Percentiles rank a stretch among this genome's conserved stretches.
These are phyloP conservation scores for Mucor circinelloides DNA, from an alignment of 371 early-diverging fungal species.

Conservation along the genomic window DNA sequence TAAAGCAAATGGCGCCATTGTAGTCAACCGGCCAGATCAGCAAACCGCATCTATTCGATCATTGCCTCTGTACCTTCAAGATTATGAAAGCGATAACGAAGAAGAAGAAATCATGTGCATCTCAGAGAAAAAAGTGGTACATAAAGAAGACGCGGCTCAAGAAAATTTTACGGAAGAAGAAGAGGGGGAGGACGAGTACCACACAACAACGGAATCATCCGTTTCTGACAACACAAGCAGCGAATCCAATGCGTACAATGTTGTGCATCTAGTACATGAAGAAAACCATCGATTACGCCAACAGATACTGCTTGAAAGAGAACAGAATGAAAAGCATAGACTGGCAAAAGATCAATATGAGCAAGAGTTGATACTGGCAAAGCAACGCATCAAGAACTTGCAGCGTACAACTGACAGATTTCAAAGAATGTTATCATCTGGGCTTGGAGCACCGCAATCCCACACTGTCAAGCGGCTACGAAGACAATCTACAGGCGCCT, in stretches of 20 bases:
- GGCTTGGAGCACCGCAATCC: neutral
- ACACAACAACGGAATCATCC: neutral
- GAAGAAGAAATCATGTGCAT: neutral
- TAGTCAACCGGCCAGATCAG: slow-evolving; percentile 17
- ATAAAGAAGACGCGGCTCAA: neutral
- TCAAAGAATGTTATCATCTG: neutral
- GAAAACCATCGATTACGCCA: slow-evolving; percentile 18
- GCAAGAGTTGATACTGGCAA: neutral
- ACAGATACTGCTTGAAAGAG: slow-evolving; percentile 17
- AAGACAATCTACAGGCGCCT: slow-evolving; percentile 9
- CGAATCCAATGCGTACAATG: neutral
- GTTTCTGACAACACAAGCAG: neutral
- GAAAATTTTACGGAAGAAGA: neutral
- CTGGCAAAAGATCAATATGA: neutral
- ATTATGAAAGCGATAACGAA: slow-evolving; percentile 1
- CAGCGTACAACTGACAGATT: slow-evolving; percentile 1
- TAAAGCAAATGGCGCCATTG: slow-evolving; percentile 32
- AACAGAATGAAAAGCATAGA: slow-evolving; percentile 11
- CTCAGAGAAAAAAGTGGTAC: neutral
- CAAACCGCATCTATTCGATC: neutral
- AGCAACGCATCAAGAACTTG: neutral
- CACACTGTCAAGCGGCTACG: neutral
- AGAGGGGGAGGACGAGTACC: neutral
- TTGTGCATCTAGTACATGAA: slow-evolving; percentile 14
- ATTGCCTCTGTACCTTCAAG: neutral